These are phyloP conservation scores for Candida pseudoviswanathii DNA, from an alignment of 1,139 yeast genomes.

Conservation along the genomic window DNA sequence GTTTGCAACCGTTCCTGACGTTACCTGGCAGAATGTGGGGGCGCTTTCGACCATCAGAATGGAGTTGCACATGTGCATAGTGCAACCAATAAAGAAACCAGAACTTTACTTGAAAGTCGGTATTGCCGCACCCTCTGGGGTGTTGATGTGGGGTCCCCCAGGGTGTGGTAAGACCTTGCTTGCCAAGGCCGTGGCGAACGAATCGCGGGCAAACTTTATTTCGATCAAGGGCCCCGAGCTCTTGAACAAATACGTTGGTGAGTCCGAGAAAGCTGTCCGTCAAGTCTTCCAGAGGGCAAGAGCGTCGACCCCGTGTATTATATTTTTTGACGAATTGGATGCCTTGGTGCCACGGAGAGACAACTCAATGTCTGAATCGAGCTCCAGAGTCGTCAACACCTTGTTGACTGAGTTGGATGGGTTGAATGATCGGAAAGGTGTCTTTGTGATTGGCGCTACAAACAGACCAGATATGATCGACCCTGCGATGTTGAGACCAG, in stretches of 20 bases:
- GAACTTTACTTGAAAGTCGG: constrained; percentile 90
- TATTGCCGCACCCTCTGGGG: constrained; percentile 96
- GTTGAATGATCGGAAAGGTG: constrained; percentile 86
- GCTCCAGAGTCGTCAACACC: constrained; percentile 93
- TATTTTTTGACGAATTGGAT: constrained; percentile 94
- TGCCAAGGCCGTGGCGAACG: constrained; percentile 98
- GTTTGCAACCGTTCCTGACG: constrained; percentile 98
- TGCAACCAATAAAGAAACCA: constrained; percentile 93
- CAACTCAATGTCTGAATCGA: constrained; percentile 81
- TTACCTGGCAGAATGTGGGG: constrained; percentile 94
- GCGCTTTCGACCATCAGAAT: constrained; percentile 79
- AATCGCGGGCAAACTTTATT: constrained; percentile 92
- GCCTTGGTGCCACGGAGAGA: constrained; percentile 96
- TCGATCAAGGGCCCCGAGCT: constrained; percentile 95
- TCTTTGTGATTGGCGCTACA: constrained; percentile 95
- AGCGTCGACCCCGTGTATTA: constrained; percentile 93
- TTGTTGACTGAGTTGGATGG: constrained; percentile 94
- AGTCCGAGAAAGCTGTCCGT: constrained; percentile 90
- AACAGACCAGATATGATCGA: constrained; percentile 98
- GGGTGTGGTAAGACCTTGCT: constrained; percentile 97
- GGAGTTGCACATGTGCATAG: constrained; percentile 95
- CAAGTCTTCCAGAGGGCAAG: constrained; percentile 94
- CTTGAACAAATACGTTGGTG: constrained; percentile 94
- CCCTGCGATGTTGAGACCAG: constrained; percentile 97
- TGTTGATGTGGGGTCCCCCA: constrained; percentile 98